Percentiles rank a stretch among this genome's conserved stretches.
phyloP scores from a whole-genome alignment of 495 filamentous ascomycete species.

The Aspergillus conjunctus region DNA sequence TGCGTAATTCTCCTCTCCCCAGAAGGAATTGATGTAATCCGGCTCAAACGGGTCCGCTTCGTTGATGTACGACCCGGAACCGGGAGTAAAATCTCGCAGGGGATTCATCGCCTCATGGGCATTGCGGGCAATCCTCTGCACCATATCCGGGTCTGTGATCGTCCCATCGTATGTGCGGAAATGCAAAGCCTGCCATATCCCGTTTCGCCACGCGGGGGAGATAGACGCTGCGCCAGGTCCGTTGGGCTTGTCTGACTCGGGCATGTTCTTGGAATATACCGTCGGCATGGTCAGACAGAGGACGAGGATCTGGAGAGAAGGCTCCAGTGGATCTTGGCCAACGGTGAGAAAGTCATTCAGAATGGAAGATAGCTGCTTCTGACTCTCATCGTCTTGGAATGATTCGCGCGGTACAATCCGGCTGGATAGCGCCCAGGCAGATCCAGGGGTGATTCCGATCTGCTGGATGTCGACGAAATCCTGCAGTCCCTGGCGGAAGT shows the following conservation, averaged over 20 bases:
- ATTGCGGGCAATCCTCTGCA: slow-evolving; percentile 12
- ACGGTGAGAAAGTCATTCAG: too few relatives aligned
- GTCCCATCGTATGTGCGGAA: slow-evolving; percentile 7
- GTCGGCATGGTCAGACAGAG: slow-evolving; percentile 7
- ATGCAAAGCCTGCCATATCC: slow-evolving; percentile 26
- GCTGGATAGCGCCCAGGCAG: too few relatives aligned
- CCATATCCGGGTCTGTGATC: slow-evolving; percentile 12
- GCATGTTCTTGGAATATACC: slow-evolving; percentile 17
- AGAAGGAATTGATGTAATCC: slow-evolving; percentile 26
- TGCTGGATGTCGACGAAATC: background rate
- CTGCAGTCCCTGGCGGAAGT: slow-evolving; percentile 12
- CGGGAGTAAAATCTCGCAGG: slow-evolving; percentile 34
- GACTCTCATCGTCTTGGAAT: too few relatives aligned
- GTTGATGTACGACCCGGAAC: slow-evolving; percentile 46
- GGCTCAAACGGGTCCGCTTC: slow-evolving; percentile 45
- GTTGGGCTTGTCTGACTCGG: slow-evolving; percentile 11
- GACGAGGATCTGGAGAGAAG: background rate
- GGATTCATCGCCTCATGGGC: slow-evolving; percentile 20
- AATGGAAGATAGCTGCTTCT: too few relatives aligned
- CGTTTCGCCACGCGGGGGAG: slow-evolving; percentile 24
- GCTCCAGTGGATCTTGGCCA: background rate
- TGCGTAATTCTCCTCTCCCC: slow-evolving; percentile 39
- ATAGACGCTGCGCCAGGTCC: slow-evolving; percentile 21
- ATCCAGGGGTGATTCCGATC: too few relatives aligned
- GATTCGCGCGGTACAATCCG: too few relatives aligned